These are phyloP conservation scores for Canna indica DNA, from an alignment of 176 grass and related monocot genomes.

Conservation along the genomic window DNA sequence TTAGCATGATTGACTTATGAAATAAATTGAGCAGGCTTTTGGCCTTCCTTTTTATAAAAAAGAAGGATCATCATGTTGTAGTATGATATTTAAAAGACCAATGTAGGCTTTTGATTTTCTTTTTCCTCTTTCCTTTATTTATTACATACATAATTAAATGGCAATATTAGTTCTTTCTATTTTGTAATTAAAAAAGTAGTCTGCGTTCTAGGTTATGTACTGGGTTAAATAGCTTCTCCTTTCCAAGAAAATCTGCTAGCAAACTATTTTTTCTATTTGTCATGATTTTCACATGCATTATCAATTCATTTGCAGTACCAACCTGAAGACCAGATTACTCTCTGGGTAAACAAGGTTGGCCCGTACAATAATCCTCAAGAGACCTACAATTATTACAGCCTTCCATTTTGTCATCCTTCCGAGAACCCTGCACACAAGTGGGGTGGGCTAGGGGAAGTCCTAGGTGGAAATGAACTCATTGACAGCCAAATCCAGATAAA, in stretches of 20 bases:
- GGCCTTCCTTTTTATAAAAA: not conserved
- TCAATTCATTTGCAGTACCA: constrained; percentile 42
- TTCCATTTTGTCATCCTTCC: constrained; percentile 75
- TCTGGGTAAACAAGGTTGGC: constrained; percentile 98
- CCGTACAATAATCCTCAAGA: constrained; percentile 95
- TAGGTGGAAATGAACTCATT: constrained; percentile 85
- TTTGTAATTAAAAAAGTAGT: not conserved
- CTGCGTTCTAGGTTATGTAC: not conserved
- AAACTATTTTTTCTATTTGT: constrained; percentile 5
- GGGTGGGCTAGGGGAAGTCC: constrained; percentile 86
- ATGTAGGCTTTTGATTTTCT: not conserved
- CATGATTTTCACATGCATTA: not conserved
- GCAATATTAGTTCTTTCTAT: not conserved
- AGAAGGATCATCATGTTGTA: not conserved
- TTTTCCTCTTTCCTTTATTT: not conserved
- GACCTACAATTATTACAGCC: constrained; percentile 90
- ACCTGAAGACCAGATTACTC: constrained; percentile 49
- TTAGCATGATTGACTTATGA: not conserved
- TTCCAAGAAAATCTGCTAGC: not conserved
- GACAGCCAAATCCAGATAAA: constrained; percentile 82
- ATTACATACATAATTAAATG: not conserved
- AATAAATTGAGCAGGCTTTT: too few relatives aligned
- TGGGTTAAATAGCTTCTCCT: not conserved
- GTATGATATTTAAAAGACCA: not conserved
- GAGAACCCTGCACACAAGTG: constrained; percentile 77